Evolutionary conservation across 202 grass and related monocot genomes (phyloP).

Genomic region (Hordeum pubiflorum): DNA sequence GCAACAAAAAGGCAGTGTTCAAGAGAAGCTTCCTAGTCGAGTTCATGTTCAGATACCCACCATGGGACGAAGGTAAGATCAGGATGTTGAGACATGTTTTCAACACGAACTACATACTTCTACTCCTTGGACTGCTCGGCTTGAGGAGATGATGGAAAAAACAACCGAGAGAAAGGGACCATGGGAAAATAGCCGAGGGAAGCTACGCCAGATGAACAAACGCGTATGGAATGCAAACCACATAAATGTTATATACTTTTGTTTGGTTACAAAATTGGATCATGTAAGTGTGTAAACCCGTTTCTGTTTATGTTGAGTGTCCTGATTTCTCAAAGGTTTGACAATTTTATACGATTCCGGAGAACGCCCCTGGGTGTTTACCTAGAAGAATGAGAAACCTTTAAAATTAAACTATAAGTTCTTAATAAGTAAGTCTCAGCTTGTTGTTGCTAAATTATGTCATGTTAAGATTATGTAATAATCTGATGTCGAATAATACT

Average conservation of each 20-base stretch:
- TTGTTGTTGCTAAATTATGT: not conserved
- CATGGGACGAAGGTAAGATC: conserved; percentile 63
- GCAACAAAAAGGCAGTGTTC: conserved; percentile 75
- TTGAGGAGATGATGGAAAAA: conserved; percentile 33
- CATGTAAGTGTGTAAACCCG: too few species aligned
- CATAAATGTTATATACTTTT: not conserved
- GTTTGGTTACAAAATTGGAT: not conserved
- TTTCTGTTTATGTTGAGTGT: not conserved
- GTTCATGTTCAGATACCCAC: conserved; percentile 64
- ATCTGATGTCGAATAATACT: not conserved
- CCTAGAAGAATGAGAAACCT: not conserved
- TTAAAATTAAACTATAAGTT: not conserved
- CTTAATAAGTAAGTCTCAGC: not conserved
- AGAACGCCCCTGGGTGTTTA: not conserved
- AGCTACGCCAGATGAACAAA: not conserved
- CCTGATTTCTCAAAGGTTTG: not conserved
- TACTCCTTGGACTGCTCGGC: conserved; percentile 57
- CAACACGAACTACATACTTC: conserved; percentile 36
- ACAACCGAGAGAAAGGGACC: not conserved
- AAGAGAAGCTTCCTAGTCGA: conserved; percentile 67
- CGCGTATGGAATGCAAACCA: not conserved
- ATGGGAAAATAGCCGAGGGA: not conserved
- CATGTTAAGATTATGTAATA: not conserved
- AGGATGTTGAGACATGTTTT: conserved; percentile 46
- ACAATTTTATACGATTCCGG: not conserved